Conservation (phyloP, 306 rosid genomes). For the Hylodesmum podocarpum region DNA sequence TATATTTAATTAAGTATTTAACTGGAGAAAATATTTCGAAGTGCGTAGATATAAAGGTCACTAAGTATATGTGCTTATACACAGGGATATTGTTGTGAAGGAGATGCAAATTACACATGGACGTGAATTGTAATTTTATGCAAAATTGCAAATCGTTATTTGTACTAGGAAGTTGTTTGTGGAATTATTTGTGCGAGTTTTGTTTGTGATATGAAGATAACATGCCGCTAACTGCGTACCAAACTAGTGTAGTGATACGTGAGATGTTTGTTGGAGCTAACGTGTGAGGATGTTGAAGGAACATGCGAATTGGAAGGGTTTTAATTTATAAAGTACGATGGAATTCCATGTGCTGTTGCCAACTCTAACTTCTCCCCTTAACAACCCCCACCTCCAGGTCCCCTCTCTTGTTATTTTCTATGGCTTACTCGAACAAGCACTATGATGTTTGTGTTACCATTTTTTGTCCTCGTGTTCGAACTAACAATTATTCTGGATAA, state of each 20-base stretch:
- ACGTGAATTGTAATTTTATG: too few relatives aligned
- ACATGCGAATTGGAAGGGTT: conserved; percentile 16
- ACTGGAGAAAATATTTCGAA: not conserved
- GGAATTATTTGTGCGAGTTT: not conserved
- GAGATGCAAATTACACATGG: not conserved
- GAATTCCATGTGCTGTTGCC: conserved; percentile 26
- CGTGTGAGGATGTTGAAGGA: conserved; percentile 12
- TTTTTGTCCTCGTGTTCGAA: not conserved
- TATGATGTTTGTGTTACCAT: too few relatives aligned
- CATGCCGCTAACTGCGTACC: not conserved
- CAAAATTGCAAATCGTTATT: too few relatives aligned
- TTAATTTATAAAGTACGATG: conserved; percentile 14
- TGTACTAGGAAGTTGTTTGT: too few relatives aligned
- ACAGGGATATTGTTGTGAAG: not conserved
- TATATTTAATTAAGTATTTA: too few relatives aligned
- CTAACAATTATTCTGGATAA: not conserved
- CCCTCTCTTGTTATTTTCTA: too few relatives aligned
- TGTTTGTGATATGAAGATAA: not conserved
- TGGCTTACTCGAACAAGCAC: not conserved
- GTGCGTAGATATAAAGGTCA: not conserved
- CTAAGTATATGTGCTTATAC: not conserved
- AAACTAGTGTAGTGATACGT: conserved; percentile 29
- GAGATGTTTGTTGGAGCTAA: not conserved
- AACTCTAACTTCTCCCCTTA: not conserved
- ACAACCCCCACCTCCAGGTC: not conserved